phyloP scores from a whole-genome alignment of 805 yeast species.

The Candida broadrunensis region DNA sequence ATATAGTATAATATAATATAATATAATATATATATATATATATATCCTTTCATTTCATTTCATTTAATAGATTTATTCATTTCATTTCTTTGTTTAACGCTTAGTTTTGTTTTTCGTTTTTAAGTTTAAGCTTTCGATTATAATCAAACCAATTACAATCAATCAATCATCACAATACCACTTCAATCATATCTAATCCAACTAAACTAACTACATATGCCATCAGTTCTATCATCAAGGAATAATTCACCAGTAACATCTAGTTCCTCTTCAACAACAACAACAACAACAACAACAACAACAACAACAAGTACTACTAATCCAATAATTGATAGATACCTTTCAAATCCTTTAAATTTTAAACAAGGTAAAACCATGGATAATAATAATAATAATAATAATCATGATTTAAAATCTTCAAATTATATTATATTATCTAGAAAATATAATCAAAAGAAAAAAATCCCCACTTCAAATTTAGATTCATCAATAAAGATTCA shows the following conservation, averaged over 20 bases:
- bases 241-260: not conserved
- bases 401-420: not conserved
- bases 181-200: too few species aligned
- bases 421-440: conserved; percentile 41
- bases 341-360: conserved; percentile 61
- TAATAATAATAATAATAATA: conserved; percentile 17
- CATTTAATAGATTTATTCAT: too few species aligned
- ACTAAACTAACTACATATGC: too few species aligned
- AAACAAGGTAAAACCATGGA: conserved; percentile 59
- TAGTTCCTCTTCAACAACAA: not conserved
- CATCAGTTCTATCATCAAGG: not conserved
- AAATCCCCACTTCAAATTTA: conserved; percentile 2
- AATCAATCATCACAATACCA: too few species aligned
- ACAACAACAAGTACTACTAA: conserved; percentile 15
- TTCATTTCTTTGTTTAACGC: too few species aligned
- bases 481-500: not conserved
- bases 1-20: too few species aligned
- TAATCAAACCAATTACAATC: too few species aligned
- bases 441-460: conserved; percentile 2
- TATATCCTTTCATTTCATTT: too few species aligned
- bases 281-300: too few species aligned
- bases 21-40: too few species aligned
- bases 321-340: conserved; percentile 62
- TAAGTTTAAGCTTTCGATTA: too few species aligned
- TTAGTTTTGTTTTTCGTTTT: too few species aligned